Evolutionary conservation across 2,329 filamentous ascomycete genomes (phyloP).

Genomic region (Sphaerostilbella broomeana): DNA sequence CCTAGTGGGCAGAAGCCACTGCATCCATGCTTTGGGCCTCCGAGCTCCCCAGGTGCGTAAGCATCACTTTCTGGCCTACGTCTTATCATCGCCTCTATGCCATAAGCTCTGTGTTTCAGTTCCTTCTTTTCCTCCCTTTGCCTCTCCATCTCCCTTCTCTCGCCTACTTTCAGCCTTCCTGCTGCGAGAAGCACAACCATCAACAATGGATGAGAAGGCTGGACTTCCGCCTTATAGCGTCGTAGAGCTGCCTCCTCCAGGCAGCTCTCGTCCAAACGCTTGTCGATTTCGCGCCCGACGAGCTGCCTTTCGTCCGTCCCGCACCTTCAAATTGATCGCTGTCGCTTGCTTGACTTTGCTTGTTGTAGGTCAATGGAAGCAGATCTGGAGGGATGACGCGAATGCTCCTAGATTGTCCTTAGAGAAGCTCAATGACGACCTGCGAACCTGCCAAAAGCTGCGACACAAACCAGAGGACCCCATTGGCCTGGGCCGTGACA

Average conservation of each 20-base stretch:
- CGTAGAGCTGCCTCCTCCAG: conserved; percentile 21
- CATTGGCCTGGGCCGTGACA: conserved; percentile 47
- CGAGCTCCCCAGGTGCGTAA: no score
- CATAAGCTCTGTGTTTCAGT: no score
- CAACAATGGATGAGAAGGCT: conserved; percentile 38
- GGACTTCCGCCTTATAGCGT: conserved; percentile 40
- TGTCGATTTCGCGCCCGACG: conserved; percentile 19
- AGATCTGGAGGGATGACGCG: conserved; percentile 27
- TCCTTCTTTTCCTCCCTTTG: no score
- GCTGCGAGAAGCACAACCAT: no score
- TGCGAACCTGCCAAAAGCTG: conserved; percentile 50
- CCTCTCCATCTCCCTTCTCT: no score
- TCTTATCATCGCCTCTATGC: no score
- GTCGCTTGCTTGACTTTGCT: conserved; percentile 45
- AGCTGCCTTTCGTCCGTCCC: conserved; percentile 34
- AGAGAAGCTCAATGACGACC: conserved; percentile 46
- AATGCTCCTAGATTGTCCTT: conserved; percentile 39
- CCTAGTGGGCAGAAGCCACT: no score
- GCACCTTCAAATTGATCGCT: conserved; percentile 36
- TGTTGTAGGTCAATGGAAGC: conserved; percentile 43
- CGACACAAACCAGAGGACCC: conserved; percentile 49
- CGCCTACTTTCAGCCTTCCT: no score
- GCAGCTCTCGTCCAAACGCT: conserved; percentile 3
- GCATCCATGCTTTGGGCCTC: no score
- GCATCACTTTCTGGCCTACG: no score